phyloP scores from a whole-genome alignment of 2,329 filamentous ascomycete species.

The Paracorniculantispora psalliotae region DNA sequence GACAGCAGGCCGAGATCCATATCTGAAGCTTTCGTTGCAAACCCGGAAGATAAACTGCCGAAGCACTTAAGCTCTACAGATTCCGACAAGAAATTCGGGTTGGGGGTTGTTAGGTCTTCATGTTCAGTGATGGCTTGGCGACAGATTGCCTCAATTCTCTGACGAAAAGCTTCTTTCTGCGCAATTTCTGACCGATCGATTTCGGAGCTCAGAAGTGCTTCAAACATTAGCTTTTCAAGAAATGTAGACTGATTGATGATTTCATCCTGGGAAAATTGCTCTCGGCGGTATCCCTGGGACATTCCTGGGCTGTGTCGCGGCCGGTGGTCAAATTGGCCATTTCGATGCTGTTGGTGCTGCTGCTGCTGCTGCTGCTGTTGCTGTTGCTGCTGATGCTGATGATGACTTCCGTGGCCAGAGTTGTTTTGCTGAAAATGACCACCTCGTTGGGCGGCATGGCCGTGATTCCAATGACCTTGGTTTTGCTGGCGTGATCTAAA shows the following conservation, averaged over 20 bases:
- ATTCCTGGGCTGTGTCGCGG: constrained; percentile 14
- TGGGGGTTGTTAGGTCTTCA: constrained; percentile 39
- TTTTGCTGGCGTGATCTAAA: background rate
- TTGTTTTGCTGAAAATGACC: background rate
- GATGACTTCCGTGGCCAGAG: background rate
- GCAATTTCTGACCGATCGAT: constrained; percentile 60
- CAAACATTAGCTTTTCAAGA: constrained; percentile 44
- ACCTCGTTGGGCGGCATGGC: background rate
- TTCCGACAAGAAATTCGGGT: constrained; percentile 43
- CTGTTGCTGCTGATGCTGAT: too few species aligned
- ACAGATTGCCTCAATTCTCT: constrained; percentile 59
- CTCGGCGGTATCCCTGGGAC: constrained; percentile 21
- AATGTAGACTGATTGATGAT: constrained; percentile 42
- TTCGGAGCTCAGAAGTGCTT: constrained; percentile 49
- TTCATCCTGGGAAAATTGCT: constrained; percentile 39
- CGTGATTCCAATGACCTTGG: background rate
- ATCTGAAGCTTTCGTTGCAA: constrained; percentile 82
- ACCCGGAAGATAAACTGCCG: constrained; percentile 77
- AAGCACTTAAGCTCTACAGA: constrained; percentile 71
- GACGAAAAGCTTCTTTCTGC: constrained; percentile 67
- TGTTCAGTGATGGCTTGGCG: constrained; percentile 51
- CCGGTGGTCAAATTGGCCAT: constrained; percentile 19
- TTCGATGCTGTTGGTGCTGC: background rate
- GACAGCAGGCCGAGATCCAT: constrained; percentile 82
- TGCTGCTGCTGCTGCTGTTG: too few species aligned